These are phyloP conservation scores for Verticillium nonalfalfae DNA, from an alignment of 2,329 filamentous ascomycete genomes.

Conservation along the genomic window DNA sequence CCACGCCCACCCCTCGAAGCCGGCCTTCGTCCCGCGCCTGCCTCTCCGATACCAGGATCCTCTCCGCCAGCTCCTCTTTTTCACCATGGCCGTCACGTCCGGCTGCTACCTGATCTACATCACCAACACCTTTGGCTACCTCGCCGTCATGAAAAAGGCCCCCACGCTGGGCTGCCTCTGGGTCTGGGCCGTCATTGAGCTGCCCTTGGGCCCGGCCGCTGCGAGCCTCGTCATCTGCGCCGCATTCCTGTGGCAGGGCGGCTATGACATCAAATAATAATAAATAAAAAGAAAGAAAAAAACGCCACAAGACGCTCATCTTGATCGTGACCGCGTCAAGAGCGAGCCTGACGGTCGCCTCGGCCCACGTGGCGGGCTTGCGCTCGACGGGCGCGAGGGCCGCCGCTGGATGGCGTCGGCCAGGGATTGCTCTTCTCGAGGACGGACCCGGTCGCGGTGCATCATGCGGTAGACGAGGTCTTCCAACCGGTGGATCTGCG, in stretches of 20 bases:
- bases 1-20: constrained; percentile 45
- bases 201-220: constrained; percentile 63
- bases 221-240: constrained; percentile 40
- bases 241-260: constrained; percentile 40
- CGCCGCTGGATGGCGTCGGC: constrained; percentile 5
- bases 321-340: constrained; percentile 6
- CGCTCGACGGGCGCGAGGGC: not conserved
- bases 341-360: not conserved
- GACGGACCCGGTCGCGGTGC: constrained; percentile 12
- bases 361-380: not conserved
- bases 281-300: too few species aligned
- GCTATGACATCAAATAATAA: constrained; percentile 35
- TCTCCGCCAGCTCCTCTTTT: constrained; percentile 58
- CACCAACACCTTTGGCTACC: constrained; percentile 74
- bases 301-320: not conserved
- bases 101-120: constrained; percentile 79
- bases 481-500: constrained; percentile 19
- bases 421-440: constrained; percentile 4
- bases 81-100: constrained; percentile 48
- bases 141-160: constrained; percentile 84
- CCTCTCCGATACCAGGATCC: constrained; percentile 36
- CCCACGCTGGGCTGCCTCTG: constrained; percentile 86
- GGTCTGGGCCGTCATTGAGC: constrained; percentile 89
- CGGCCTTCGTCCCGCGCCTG: constrained; percentile 42
- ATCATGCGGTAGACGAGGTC: constrained; percentile 18